phyloP scores from a whole-genome alignment of 2,329 filamentous ascomycete genomes.

The Capronia epimyces region DNA sequence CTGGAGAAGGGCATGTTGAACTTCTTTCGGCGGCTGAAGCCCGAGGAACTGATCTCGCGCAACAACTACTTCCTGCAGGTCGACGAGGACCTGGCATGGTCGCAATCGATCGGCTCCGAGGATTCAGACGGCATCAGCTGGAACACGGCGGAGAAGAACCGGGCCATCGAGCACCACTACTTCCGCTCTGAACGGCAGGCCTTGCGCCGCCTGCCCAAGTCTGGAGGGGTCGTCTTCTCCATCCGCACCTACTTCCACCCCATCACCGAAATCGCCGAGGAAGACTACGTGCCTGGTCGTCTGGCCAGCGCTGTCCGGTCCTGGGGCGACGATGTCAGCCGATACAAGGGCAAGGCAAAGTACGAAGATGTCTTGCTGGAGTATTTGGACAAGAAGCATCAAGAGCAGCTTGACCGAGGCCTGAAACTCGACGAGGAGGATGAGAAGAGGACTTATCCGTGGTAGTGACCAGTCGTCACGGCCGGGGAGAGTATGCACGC shows the following conservation, averaged over 20 bases:
- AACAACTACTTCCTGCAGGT: conserved; percentile 90
- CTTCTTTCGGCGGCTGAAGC: conserved; percentile 68
- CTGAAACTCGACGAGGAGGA: conserved; percentile 59
- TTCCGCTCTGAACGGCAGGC: conserved; percentile 74
- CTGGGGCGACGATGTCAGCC: conserved; percentile 71
- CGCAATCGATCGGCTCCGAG: conserved; percentile 67
- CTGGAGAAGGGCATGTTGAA: conserved; percentile 73
- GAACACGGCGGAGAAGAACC: conserved; percentile 70
- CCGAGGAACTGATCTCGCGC: conserved; percentile 60
- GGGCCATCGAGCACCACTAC: conserved; percentile 65
- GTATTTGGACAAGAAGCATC: conserved; percentile 68
- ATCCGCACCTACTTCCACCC: conserved; percentile 76
- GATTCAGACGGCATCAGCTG: conserved; percentile 61
- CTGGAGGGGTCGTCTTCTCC: conserved; percentile 62
- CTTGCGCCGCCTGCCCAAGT: conserved; percentile 56
- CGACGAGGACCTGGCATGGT: conserved; percentile 72
- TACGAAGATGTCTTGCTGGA: conserved; percentile 69
- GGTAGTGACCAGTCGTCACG: conserved; percentile 25
- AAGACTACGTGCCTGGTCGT: conserved; percentile 71
- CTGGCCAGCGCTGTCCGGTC: conserved; percentile 72
- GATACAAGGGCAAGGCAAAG: conserved; percentile 71
- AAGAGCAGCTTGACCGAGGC: conserved; percentile 64
- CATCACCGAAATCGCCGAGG: conserved; percentile 60
- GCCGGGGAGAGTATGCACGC: too few relatives aligned
- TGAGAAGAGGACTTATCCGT: conserved; percentile 59